Base-by-base conservation (phyloP, 169 alveolate species). In the Sarcocystis neurona region DNA sequence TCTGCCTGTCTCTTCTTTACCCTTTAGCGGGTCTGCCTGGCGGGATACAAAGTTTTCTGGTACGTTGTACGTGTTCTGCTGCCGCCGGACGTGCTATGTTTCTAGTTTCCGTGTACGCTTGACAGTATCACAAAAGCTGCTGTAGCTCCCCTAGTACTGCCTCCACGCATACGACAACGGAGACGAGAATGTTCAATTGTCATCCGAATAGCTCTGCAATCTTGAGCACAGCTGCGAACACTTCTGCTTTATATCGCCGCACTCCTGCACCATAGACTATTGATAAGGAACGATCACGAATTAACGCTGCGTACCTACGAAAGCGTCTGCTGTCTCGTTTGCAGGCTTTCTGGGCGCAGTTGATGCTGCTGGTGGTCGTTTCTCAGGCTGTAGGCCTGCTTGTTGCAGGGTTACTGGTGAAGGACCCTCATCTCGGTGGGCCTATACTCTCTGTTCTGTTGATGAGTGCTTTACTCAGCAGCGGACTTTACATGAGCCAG, bases 11-110 rank as follows among this genome's bases (percentile, higher is more conserved):
- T 0, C 39, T 85, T 66, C 77, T 72, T 18, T 77, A 85, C 39
- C 60, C 77, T 43, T n/a, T 85, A 15, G 78, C 53, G 10, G 90
- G 85, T 10, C 32, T 75, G 89, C 89, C 89, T 8, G 48, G 80
- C 39, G 47, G 63, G 15, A 5, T 60, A 23, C 37, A 6, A 39
- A 48, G 37, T 8, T 79, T 79, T 37, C n/a, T 79, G 56, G 87
- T 53, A 53, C 32, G 87, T n/a, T n/a, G 18, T n/a, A 12, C 18
- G 18, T 8, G 39, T 66, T 27, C 43, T 18, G 8, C 18, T n/a
- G 27, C 78, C 39, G 41, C 18, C 10, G 43, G 41, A 32, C 27
- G 78, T 32, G 39, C 41, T n/a, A 12, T 18, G 34, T 12, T 30
- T 53, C 30, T 53, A 53, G n/a, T n/a, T n/a, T n/a, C n/a, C n/a